A percentile compares a stretch with the other conserved stretches of the same genome.
These are phyloP conservation scores for Starmerella riodocensis DNA, from an alignment of 805 yeast species.

Conservation along the genomic window DNA sequence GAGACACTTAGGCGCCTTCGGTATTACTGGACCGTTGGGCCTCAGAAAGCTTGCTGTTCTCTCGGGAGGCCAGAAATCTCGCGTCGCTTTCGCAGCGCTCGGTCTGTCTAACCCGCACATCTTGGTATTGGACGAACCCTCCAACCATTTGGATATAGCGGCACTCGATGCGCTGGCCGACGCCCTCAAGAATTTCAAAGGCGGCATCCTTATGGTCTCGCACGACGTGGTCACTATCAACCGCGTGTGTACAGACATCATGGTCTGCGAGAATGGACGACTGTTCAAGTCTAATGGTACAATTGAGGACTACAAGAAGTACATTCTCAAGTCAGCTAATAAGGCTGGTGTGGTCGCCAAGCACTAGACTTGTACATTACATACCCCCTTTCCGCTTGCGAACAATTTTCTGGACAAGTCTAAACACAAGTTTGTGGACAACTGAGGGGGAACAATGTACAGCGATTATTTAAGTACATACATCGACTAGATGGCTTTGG, in stretches of 20 bases:
- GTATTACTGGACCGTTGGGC: conserved; percentile 89
- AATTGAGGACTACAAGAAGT: conserved; percentile 80
- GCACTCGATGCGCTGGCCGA: conserved; percentile 93
- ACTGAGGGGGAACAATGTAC: too few species aligned
- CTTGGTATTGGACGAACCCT: conserved; percentile 89
- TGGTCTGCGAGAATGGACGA: conserved; percentile 83
- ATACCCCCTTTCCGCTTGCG: background rate
- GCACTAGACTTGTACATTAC: conserved; percentile 36
- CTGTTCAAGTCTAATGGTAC: conserved; percentile 69
- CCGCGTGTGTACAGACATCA: conserved; percentile 80
- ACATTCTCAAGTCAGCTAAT: conserved; percentile 66
- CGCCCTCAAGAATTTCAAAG: conserved; percentile 75
- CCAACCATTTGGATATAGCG: conserved; percentile 94
- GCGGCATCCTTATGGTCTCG: conserved; percentile 95
- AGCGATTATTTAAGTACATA: too few species aligned
- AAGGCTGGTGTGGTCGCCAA: conserved; percentile 80
- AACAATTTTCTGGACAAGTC: too few species aligned
- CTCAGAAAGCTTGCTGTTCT: conserved; percentile 76
- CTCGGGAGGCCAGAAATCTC: conserved; percentile 96
- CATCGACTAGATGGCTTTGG: too few species aligned
- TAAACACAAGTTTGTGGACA: too few species aligned
- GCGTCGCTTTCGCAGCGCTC: conserved; percentile 95
- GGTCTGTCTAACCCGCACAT: conserved; percentile 85
- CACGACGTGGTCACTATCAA: conserved; percentile 91
- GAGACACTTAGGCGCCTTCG: conserved; percentile 91